Evolutionary conservation across 345 rosid genomes (phyloP), one percentile per base, ranked within the genome.

Genomic region (Linum tenue): DNA sequence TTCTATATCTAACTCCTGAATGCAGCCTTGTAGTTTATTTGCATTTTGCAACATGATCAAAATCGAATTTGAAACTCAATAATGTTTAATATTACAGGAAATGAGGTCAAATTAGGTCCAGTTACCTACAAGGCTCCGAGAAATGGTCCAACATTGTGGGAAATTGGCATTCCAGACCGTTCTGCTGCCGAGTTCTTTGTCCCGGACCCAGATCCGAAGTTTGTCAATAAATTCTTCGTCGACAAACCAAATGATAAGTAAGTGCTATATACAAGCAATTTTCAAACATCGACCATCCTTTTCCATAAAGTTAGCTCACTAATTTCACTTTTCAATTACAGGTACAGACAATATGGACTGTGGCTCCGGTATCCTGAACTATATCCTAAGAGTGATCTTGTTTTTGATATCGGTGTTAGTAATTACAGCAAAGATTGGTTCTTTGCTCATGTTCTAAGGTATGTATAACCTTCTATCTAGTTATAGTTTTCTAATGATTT

Each of bases 141-240:
- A 79, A 77, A 66, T 3, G 97, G 99, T 36, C 84, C 83, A 0
- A 94, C 99, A 2, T 31, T 88, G 7, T 90, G 96, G 96, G 95
- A 90, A 81, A 94, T 94, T 2, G 96, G 95, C 16, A 35, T 72
- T 66, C 89, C 97, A 1, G 89, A 90, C 48, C 86, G 97, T n/a
- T 76, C 76, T 1, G 97, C 97, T 2, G 81, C 80, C 5, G 97
- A 90, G 59, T 92, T 85, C 71, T 83, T 62, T 50, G 76, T 90
- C 56, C 96, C 98, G 1, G 78, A 83, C 39, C 77, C 96, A 5
- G 64, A 81, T 40, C 95, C 91, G 3, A 68, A 70, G 5, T 80
- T 84, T 58, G 17, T 50, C n/a, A 94, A 88, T 68, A 67, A 64
- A 15, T 62, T 90, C 14, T 70, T 65, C 78, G 43, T 38, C 37